These are phyloP conservation scores for Spatholobus suberectus DNA, from an alignment of 306 rosid species.

Conservation along the genomic window DNA sequence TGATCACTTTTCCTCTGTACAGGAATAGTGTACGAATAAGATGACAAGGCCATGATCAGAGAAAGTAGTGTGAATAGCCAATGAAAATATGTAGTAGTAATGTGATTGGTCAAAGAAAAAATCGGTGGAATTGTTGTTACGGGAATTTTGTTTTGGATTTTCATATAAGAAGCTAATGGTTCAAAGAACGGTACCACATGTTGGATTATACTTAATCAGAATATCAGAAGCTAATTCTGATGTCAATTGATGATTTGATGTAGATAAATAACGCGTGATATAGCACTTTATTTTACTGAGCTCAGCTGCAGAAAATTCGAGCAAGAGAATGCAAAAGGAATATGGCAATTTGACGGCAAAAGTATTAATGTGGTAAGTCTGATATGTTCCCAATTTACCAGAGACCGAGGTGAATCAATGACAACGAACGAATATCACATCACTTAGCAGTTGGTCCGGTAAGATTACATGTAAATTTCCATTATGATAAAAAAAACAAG, in stretches of 20 bases:
- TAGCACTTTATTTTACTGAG: conserved; percentile 1
- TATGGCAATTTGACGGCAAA: not conserved
- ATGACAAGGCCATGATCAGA: conserved; percentile 1
- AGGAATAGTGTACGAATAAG: conserved; percentile 32
- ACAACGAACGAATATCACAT: conserved; percentile 16
- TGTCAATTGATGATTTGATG: conserved; percentile 20
- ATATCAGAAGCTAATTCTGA: conserved; percentile 36
- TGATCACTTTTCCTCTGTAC: conserved; percentile 42
- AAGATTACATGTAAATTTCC: conserved; percentile 38
- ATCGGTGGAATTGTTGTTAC: not conserved
- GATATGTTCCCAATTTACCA: conserved; percentile 10
- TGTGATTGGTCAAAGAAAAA: not conserved
- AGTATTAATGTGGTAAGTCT: conserved; percentile 2
- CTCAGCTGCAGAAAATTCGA: not conserved
- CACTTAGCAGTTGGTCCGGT: conserved; percentile 28
- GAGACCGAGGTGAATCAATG: conserved; percentile 17
- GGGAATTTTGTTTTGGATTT: conserved; percentile 8
- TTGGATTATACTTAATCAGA: conserved; percentile 27
- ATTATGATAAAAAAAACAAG: conserved; percentile 3
- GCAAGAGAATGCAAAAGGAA: conserved; percentile 16
- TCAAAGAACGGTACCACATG: not conserved
- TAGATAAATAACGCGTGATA: conserved; percentile 17
- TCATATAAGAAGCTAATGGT: conserved; percentile 37
- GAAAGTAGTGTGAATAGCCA: conserved; percentile 29
- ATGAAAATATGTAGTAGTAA: conserved; percentile 11